A percentile compares a stretch with the other conserved stretches of the same genome.
These are phyloP conservation scores for Jasminum sambac DNA, from an alignment of 257 asterid genomes.

Conservation along the genomic window DNA sequence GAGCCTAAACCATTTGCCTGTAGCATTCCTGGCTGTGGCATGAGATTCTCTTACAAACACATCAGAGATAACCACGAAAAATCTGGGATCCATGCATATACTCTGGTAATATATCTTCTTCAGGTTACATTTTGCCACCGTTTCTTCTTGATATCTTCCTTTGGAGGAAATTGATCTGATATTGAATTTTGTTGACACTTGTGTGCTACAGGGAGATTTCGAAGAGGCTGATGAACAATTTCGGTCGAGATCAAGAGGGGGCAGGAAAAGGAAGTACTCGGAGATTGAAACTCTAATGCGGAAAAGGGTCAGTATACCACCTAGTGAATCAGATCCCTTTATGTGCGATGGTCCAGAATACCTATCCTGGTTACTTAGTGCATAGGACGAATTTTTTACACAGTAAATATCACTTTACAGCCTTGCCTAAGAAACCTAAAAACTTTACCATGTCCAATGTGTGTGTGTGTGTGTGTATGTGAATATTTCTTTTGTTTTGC, in stretches of 20 bases:
- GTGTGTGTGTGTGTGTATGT: neutral
- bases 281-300: conserved; percentile 56
- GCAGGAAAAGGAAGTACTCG: conserved; percentile 68
- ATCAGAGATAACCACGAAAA: conserved; percentile 84
- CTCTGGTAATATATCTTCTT: conserved; percentile 14
- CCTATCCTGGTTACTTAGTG: conserved; percentile 31
- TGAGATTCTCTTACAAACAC: conserved; percentile 78
- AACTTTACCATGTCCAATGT: neutral
- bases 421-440: neutral
- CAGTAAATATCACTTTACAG: neutral
- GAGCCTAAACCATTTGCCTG: conserved; percentile 65
- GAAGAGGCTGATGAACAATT: conserved; percentile 70
- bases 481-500: neutral
- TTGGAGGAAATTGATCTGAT: neutral
- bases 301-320: conserved; percentile 62
- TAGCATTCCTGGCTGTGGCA: conserved; percentile 57
- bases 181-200: neutral
- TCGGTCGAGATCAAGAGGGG: conserved; percentile 71
- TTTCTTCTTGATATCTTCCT: neutral
- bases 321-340: conserved; percentile 43
- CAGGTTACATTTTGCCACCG: neutral
- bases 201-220: conserved; percentile 66
- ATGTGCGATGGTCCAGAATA: conserved; percentile 34
- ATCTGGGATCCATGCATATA: conserved; percentile 64
- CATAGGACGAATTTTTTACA: conserved; percentile 6